Conservation (phyloP, 148 eudicot genomes). For the Silene conica region DNA sequence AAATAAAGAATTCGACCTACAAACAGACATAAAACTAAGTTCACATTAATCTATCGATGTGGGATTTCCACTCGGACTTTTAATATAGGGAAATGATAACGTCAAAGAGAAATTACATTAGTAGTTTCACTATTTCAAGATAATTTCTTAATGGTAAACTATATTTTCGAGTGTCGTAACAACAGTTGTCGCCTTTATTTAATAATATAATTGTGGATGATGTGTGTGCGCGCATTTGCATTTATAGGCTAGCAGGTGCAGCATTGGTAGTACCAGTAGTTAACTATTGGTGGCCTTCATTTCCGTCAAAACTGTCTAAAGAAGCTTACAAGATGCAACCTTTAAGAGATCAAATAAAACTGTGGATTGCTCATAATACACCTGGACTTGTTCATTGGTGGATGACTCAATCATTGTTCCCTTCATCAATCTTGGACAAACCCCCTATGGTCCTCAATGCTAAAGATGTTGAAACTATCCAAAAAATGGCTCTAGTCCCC, state of each 20-base stretch:
- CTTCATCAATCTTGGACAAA: slow-evolving; percentile 13
- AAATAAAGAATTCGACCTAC: too few species aligned
- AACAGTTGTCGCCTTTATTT: too few species aligned
- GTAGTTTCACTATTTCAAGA: too few species aligned
- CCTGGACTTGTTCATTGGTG: slow-evolving; percentile 76
- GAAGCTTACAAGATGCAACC: slow-evolving; percentile 44
- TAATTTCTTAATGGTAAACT: too few species aligned
- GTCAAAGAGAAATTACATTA: too few species aligned
- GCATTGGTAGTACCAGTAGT: slow-evolving; percentile 52
- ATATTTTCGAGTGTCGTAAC: too few species aligned
- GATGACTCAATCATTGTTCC: slow-evolving; percentile 73
- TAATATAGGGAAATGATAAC: too few species aligned
- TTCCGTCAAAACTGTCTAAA: slow-evolving; percentile 44
- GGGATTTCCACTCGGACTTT: too few species aligned
- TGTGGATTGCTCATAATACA: slow-evolving; percentile 49
- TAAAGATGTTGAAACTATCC: slow-evolving; percentile 10
- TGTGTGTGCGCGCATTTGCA: not conserved
- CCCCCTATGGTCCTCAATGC: slow-evolving; percentile 1
- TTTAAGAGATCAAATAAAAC: slow-evolving; percentile 56
- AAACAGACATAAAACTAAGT: too few species aligned
- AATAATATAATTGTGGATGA: too few species aligned
- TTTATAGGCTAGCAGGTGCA: slow-evolving; percentile 63
- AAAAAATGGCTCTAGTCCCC: not conserved
- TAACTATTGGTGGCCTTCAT: slow-evolving; percentile 70
- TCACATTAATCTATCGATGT: too few species aligned